phyloP scores from a whole-genome alignment of 176 grass and related monocot species.

The Lolium rigidum region DNA sequence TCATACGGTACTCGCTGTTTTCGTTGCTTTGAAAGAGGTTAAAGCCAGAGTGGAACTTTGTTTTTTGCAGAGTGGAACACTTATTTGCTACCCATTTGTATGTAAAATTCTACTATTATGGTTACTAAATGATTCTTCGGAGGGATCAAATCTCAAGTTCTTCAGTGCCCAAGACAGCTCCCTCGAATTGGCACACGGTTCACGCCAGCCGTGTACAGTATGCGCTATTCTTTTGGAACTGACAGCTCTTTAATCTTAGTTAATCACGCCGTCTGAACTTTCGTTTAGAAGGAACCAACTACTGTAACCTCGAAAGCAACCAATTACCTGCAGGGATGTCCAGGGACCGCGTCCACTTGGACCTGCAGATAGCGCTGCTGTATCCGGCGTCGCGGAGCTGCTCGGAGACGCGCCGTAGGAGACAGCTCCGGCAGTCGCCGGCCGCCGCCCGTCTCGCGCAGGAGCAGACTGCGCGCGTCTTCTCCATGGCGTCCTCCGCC shows the following conservation, averaged over 20 bases:
- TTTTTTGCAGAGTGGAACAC: too few species aligned
- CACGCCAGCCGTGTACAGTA: background rate
- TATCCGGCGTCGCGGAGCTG: slow-evolving; percentile 66
- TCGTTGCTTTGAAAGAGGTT: too few species aligned
- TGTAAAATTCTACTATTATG: too few species aligned
- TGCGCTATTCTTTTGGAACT: slow-evolving; percentile 1
- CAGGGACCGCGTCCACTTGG: slow-evolving; percentile 79
- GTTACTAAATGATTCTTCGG: background rate
- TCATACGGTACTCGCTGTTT: too few species aligned
- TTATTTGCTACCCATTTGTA: too few species aligned
- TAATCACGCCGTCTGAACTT: background rate
- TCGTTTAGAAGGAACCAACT: background rate
- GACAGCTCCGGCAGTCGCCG: slow-evolving; percentile 68
- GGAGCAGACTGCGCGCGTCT: slow-evolving; percentile 49
- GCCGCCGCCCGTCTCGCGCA: slow-evolving; percentile 51
- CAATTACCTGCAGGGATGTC: slow-evolving; percentile 80
- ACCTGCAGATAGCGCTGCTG: slow-evolving; percentile 82
- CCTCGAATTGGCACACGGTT: background rate
- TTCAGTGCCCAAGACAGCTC: background rate
- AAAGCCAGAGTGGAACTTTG: too few species aligned
- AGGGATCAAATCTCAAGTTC: background rate
- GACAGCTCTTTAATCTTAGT: background rate
- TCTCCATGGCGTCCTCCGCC: slow-evolving; percentile 58
- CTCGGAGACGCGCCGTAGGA: slow-evolving; percentile 52
- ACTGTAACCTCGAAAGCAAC: background rate